Evolutionary conservation across 2,329 filamentous ascomycete species (phyloP).

Genomic region (Phyllosticta paracitricarpa): DNA sequence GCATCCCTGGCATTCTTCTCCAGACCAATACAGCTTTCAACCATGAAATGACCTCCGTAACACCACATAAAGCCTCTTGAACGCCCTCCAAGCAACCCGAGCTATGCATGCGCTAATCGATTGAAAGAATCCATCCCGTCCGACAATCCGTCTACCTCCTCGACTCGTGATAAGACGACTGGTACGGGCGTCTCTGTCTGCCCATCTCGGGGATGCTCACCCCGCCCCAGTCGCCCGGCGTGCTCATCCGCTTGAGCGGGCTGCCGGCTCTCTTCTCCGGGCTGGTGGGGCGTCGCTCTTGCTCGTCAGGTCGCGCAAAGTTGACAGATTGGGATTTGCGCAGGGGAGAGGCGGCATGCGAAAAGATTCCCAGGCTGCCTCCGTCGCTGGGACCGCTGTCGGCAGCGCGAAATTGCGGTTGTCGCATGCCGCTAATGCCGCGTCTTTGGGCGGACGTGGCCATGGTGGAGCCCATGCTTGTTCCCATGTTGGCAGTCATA

Average conservation of each 20-base stretch:
- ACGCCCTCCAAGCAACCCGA: background rate
- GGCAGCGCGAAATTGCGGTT: conserved; percentile 38
- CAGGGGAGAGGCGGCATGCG: conserved; percentile 71
- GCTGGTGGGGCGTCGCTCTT: conserved; percentile 23
- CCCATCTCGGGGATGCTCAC: background rate
- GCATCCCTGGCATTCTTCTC: background rate
- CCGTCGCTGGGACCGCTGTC: conserved; percentile 46
- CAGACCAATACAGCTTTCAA: background rate
- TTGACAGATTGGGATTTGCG: conserved; percentile 64
- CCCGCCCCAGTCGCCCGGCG: conserved; percentile 16
- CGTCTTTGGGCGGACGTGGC: conserved; percentile 30
- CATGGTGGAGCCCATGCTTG: conserved; percentile 31
- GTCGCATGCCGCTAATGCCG: conserved; percentile 31
- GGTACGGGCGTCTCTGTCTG: conserved; percentile 1
- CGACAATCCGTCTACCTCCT: background rate
- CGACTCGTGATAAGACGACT: background rate
- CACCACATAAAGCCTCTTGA: background rate
- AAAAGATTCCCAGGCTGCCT: conserved; percentile 70
- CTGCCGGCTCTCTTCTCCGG: conserved; percentile 29
- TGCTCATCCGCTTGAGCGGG: conserved; percentile 36
- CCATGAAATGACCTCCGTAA: background rate
- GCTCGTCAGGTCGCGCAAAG: conserved; percentile 24
- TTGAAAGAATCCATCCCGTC: background rate
- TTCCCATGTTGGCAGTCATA: conserved; percentile 31
- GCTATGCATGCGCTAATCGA: background rate